Evolutionary conservation across 495 filamentous ascomycete species (phyloP).

Genomic region (Neurospora tetrasperma): DNA sequence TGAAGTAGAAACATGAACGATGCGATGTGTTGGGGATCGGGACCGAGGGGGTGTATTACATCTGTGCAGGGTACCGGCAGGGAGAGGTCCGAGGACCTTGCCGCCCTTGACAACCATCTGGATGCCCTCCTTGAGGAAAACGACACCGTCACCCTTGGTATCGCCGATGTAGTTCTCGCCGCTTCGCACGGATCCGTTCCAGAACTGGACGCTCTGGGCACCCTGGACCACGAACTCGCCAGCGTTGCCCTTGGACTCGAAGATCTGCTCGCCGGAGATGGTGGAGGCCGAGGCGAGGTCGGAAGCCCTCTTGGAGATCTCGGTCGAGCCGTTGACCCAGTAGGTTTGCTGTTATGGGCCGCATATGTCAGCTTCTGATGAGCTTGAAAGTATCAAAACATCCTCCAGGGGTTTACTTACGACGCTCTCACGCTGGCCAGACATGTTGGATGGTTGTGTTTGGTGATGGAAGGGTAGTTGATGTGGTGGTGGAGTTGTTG

Average conservation of each 20-base stretch:
- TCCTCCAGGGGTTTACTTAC: background rate
- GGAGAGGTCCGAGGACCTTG: background rate
- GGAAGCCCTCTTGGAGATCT: background rate
- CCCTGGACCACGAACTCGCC: background rate
- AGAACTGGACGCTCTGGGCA: background rate
- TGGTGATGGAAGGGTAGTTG: background rate
- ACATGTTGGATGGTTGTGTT: background rate
- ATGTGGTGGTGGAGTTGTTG: background rate
- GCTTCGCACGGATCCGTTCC: background rate
- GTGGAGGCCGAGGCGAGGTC: background rate
- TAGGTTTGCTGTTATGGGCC: background rate
- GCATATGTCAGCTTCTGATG: background rate
- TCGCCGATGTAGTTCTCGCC: background rate
- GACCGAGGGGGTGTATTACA: background rate
- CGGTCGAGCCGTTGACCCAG: background rate
- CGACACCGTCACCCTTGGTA: background rate
- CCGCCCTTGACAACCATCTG: background rate
- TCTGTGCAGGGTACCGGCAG: background rate
- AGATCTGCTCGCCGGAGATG: background rate
- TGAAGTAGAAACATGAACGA: background rate
- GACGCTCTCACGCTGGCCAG: background rate
- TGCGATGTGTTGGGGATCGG: background rate
- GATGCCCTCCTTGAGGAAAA: background rate
- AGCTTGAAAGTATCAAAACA: background rate
- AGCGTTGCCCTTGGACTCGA: background rate